phyloP scores from a whole-genome alignment of 164 flowering plant species.

The Buxus sempervirens region DNA sequence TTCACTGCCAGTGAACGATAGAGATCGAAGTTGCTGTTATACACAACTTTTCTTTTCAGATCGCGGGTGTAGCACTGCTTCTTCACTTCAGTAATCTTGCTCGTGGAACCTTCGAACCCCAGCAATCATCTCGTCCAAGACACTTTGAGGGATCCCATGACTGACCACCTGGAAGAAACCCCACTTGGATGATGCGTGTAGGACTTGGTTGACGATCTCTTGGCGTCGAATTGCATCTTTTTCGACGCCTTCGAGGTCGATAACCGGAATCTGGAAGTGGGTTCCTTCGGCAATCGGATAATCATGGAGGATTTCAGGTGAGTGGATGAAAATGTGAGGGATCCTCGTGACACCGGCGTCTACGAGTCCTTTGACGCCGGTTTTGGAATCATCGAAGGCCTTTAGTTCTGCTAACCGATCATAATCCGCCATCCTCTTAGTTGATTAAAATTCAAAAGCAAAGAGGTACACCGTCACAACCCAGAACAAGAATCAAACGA shows the following conservation, averaged over 20 bases:
- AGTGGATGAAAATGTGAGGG: slow-evolving; percentile 28
- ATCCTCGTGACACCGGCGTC: slow-evolving; percentile 30
- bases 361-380: slow-evolving; percentile 40
- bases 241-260: slow-evolving; percentile 22
- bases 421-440: too few relatives aligned
- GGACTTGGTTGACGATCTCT: slow-evolving; percentile 23
- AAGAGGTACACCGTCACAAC: too few relatives aligned
- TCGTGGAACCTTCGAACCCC: slow-evolving; percentile 32
- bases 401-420: too few relatives aligned
- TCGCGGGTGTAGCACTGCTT: slow-evolving; percentile 30
- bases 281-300: neutral
- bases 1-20: slow-evolving; percentile 13
- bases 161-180: slow-evolving; percentile 47
- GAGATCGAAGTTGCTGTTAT: slow-evolving; percentile 27
- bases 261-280: slow-evolving; percentile 13
- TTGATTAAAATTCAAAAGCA: too few relatives aligned
- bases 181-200: slow-evolving; percentile 30
- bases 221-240: slow-evolving; percentile 6
- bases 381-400: too few relatives aligned
- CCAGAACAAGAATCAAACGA: too few relatives aligned
- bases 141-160: slow-evolving; percentile 31
- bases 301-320: neutral
- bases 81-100: slow-evolving; percentile 30
- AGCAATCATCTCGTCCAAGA: slow-evolving; percentile 29
- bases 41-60: slow-evolving; percentile 8